Evolutionary conservation across 2,329 filamentous ascomycete species (phyloP).

Genomic region (Diaporthe nobilis): DNA sequence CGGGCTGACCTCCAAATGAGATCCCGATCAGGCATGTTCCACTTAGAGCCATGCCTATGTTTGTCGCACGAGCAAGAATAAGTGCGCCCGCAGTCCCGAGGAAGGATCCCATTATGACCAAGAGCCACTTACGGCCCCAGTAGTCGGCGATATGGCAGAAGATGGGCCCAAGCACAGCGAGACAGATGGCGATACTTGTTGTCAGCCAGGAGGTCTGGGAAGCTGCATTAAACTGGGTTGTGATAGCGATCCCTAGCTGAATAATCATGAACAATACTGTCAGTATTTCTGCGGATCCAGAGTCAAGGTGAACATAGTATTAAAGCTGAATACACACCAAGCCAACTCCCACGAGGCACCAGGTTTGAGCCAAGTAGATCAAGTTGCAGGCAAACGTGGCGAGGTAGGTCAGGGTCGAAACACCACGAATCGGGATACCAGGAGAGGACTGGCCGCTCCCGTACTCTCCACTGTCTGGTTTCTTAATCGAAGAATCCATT

Average conservation of each 20-base stretch:
- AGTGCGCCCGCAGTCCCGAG: slow-evolving; percentile 12
- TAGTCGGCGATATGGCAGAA: slow-evolving; percentile 4
- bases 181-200: slow-evolving; percentile 17
- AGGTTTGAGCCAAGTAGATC: slow-evolving; percentile 18
- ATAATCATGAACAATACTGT: not conserved
- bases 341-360: slow-evolving; percentile 12
- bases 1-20: slow-evolving; percentile 14
- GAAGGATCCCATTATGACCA: not conserved
- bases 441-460: slow-evolving; percentile 1
- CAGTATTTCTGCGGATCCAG: not conserved
- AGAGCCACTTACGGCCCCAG: slow-evolving; percentile 19
- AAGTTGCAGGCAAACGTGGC: slow-evolving; percentile 20
- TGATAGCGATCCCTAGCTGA: not conserved
- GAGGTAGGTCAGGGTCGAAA: slow-evolving; percentile 16
- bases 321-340: not conserved
- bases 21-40: slow-evolving; percentile 12
- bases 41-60: slow-evolving; percentile 20
- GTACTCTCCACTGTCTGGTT: not conserved
- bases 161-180: slow-evolving; percentile 10
- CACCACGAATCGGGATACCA: not conserved
- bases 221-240: slow-evolving; percentile 1
- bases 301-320: not conserved
- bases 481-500: slow-evolving; percentile 5
- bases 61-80: slow-evolving; percentile 8
- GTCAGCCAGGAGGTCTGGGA: slow-evolving; percentile 9